Conservation (phyloP, 352 stramenopile species). For the Phytophthora sansomeana region DNA sequence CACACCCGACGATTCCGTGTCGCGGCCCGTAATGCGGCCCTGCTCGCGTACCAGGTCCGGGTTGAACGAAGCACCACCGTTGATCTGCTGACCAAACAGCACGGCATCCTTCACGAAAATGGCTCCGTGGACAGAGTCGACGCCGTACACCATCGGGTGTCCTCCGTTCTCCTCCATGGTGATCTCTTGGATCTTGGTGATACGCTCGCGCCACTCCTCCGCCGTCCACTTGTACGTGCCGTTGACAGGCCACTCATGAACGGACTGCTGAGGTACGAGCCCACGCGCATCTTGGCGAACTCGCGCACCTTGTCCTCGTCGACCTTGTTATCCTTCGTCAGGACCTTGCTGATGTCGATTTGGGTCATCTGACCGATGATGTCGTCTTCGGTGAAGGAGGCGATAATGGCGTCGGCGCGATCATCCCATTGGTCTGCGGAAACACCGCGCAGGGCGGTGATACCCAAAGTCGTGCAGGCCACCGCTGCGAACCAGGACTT, state of each 20-base stretch:
- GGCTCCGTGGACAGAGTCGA: constrained; percentile 64
- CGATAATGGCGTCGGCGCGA: no score
- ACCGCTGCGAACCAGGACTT: no score
- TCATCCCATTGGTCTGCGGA: no score
- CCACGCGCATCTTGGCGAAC: constrained; percentile 73
- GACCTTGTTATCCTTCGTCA: constrained; percentile 13
- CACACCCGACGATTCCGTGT: constrained; percentile 45
- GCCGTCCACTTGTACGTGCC: constrained; percentile 6
- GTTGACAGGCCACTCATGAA: constrained; percentile 1
- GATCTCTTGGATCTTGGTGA: constrained; percentile 64
- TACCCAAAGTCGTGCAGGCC: no score
- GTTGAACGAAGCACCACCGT: no score
- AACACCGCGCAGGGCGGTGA: no score
- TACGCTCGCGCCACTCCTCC: constrained; percentile 55
- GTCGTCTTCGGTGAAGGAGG: no score
- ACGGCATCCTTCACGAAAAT: constrained; percentile 75
- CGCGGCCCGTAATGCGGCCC: not conserved
- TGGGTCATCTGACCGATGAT: constrained; percentile 19
- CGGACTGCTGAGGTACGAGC: constrained; percentile 81
- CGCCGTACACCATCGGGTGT: no score
- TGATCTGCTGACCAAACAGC: constrained; percentile 63
- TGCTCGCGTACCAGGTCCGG: no score
- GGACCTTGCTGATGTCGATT: constrained; percentile 74
- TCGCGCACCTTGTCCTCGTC: constrained; percentile 46
- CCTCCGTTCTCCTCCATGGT: constrained; percentile 52